phyloP scores from a whole-genome alignment of 257 asterid genomes.

The Osmanthus fragrans region DNA sequence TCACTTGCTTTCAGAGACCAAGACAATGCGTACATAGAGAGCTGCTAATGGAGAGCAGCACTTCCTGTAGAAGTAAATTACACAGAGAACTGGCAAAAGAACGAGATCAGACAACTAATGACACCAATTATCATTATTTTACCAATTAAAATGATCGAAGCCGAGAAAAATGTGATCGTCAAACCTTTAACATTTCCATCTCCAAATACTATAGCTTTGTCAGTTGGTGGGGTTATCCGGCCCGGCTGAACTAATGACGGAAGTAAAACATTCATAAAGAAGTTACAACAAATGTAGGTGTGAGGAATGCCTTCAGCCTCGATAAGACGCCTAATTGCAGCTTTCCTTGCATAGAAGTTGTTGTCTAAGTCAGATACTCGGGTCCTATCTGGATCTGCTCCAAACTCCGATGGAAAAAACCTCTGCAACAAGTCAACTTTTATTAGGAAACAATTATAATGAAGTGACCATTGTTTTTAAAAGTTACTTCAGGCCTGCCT shows the following conservation, averaged over 20 bases:
- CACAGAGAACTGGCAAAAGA: not conserved
- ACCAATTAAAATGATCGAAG: constrained; percentile 1
- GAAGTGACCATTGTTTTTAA: not conserved
- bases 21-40: not conserved
- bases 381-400: constrained; percentile 77
- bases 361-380: constrained; percentile 63
- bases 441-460: not conserved
- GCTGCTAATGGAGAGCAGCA: not conserved
- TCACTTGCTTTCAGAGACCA: not conserved
- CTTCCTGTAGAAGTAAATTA: not conserved
- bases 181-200: constrained; percentile 77
- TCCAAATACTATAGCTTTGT: constrained; percentile 74
- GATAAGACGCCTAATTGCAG: constrained; percentile 75
- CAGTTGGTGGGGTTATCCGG: constrained; percentile 65
- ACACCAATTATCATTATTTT: not conserved
- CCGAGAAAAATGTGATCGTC: constrained; percentile 9
- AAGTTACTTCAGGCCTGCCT: not conserved
- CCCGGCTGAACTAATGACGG: constrained; percentile 90
- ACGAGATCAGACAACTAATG: not conserved
- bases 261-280: constrained; percentile 67
- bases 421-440: constrained; percentile 48
- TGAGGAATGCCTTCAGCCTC: constrained; percentile 79
- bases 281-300: constrained; percentile 86
- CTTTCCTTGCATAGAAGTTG: constrained; percentile 67
- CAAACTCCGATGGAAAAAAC: constrained; percentile 92